Evolutionary conservation across 805 yeast genomes (phyloP).

Genomic region (Yarrowia sp.): DNA sequence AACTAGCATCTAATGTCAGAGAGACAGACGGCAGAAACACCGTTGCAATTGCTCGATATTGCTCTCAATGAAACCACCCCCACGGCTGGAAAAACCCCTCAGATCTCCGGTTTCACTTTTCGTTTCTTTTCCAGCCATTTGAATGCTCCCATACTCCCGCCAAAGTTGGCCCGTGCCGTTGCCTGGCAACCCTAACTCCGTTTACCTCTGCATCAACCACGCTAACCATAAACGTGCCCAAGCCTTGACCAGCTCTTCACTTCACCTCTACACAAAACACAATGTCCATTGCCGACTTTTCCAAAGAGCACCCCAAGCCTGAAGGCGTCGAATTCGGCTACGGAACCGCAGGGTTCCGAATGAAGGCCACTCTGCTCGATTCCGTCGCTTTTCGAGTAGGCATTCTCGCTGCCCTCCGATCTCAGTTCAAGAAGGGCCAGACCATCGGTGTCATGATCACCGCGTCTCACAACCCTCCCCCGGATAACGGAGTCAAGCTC

Average conservation of each 20-base stretch:
- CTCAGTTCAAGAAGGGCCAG: constrained; percentile 64
- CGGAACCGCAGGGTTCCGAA: constrained; percentile 98
- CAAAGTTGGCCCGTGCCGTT: neutral
- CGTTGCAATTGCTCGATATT: too few species aligned
- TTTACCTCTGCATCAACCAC: constrained; percentile 18
- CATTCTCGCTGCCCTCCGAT: constrained; percentile 75
- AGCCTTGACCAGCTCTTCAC: neutral
- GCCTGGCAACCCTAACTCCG: constrained; percentile 18
- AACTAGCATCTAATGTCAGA: too few species aligned
- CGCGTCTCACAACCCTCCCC: constrained; percentile 43
- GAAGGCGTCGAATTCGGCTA: constrained; percentile 52
- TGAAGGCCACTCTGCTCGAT: constrained; percentile 65
- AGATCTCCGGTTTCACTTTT: neutral
- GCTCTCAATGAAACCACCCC: too few species aligned
- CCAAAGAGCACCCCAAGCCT: constrained; percentile 47
- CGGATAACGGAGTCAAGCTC: constrained; percentile 91
- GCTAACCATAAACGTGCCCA: constrained; percentile 3
- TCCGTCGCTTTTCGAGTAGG: constrained; percentile 84
- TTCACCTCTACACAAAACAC: neutral
- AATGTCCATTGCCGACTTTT: constrained; percentile 19
- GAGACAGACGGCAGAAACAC: too few species aligned
- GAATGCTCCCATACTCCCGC: neutral
- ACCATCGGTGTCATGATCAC: constrained; percentile 59
- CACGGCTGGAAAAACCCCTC: neutral
- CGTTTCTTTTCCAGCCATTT: too few species aligned